These are phyloP conservation scores for Solanum chacoense DNA, from an alignment of 305 asterid genomes.

Conservation along the genomic window DNA sequence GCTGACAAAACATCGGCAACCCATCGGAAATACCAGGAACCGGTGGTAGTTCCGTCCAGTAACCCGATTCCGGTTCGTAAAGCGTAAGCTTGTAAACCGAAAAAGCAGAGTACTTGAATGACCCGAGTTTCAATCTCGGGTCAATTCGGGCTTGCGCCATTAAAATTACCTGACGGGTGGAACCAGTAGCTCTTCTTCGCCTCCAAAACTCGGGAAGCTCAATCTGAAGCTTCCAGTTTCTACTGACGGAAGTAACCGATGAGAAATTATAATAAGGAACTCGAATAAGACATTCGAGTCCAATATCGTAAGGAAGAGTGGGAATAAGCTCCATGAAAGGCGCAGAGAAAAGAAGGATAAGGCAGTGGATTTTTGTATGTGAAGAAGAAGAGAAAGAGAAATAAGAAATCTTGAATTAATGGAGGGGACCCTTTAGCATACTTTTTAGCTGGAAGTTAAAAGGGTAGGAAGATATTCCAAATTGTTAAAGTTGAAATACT, in stretches of 20 bases:
- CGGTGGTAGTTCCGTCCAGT: constrained; percentile 48
- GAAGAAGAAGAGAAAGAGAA: not conserved
- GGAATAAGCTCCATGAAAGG: constrained; percentile 43
- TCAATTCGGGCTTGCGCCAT: constrained; percentile 43
- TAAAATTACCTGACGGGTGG: constrained; percentile 29
- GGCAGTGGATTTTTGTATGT: not conserved
- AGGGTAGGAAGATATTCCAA: not conserved
- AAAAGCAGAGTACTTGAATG: constrained; percentile 13
- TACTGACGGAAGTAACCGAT: constrained; percentile 41
- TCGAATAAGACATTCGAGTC: constrained; percentile 46
- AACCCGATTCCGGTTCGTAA: constrained; percentile 57
- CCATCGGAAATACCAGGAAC: constrained; percentile 39
- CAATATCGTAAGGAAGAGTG: constrained; percentile 50
- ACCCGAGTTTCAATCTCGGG: constrained; percentile 5
- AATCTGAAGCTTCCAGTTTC: constrained; percentile 41
- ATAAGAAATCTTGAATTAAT: not conserved
- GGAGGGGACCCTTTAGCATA: not conserved
- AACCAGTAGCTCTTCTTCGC: constrained; percentile 31
- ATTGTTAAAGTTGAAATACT: not conserved
- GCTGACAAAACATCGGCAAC: constrained; percentile 66
- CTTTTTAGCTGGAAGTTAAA: not conserved
- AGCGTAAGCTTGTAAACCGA: constrained; percentile 44
- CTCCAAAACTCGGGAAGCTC: constrained; percentile 48
- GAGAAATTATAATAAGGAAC: constrained; percentile 34
- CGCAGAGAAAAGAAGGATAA: not conserved